Evolutionary conservation across 225 moss, liverwort and hornwort genomes (phyloP), one percentile per base, ranked within the genome.

Genomic region (Polytrichum formosum): DNA sequence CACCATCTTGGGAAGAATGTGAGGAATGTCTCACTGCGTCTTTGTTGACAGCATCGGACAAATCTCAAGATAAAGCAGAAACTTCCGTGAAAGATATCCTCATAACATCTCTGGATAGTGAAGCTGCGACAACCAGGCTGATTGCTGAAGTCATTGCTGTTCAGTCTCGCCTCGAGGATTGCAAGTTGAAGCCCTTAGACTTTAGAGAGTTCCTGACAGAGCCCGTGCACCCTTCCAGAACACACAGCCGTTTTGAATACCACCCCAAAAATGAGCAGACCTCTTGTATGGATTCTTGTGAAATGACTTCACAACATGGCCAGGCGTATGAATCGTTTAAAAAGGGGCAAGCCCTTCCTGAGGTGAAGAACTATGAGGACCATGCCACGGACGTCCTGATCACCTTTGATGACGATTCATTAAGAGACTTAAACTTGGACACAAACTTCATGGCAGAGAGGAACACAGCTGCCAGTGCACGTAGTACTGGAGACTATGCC

Each of bases 121-220:
- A 91, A 72, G 79, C 74, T 79, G 91, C 83, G 10, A 95, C 95
- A 65, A 77, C 82, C n/a, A 80, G 84, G 75, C 82, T 95, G 13
- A 89, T 91, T 76, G 91, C 91, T 46, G 89, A 95, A 75, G 92
- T 91, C 61, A 88, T 79, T 59, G 86, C 88, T 72, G 89, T 91
- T 27, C 92, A 92, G 76, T 90, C 89, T 72, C 86, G 89, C 59
- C 91, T 92, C 53, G 95, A 92, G 73, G 91, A 90, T 65, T 95
- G 92, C 80, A 88, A 88, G 63, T 60, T 84, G 74, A 84, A 85
- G 72, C 82, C 89, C 54, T 27, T 90, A 26, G 91, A 89, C 78
- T 83, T 86, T 28, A 88, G 77, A 75, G 86, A 85, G 60, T 65
- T 77, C 35, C 76, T 76, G 13, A 53, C 72, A 30, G 72, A 75